Evolutionary conservation across 345 rosid genomes (phyloP), one percentile per base, ranked within the genome.

Genomic region (Brassica carinata): DNA sequence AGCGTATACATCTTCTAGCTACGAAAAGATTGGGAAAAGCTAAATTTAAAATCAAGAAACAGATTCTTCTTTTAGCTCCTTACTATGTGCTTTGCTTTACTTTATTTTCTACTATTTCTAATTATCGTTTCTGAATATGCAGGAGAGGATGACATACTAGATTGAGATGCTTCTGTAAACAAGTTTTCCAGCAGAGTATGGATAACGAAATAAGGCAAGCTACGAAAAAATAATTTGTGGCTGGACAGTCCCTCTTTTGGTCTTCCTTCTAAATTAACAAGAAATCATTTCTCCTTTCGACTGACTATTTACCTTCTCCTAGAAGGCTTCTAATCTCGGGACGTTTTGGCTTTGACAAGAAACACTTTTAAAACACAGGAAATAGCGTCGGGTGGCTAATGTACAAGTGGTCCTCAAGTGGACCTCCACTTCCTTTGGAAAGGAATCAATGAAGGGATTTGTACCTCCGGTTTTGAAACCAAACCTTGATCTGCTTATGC

Each of bases 401-500:
- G 31, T 8, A 59, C 7, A 67, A 23, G 81, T 36, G 67, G 53
- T 55, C 26, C 26, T 23, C 26, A 23, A 23, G 26, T 23, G 26
- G 26, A 23, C 67, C 62, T 79, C 64, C 18, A 18, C 19, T 10
- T 27, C 57, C 6, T 14, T 53, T 53, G 72, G 29, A 59, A 15
- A 77, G 6, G 62, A 69, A 40, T 1, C 26, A 27, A 27, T 3
- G 4, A 48, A 7, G 23, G 29, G 30, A 67, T 0, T 1, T 7
- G 15, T 83, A 92, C 99, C 99, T 93, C 76, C 99, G 94, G 67
- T 96, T 96, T 72, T 96, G 99, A 74, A 96, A 96, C 99, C 99
- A 96, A 77, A 96, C 98, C 87, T 96, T 96, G 93, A 96, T 96
- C 92, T 96, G 99, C 84, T 93, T 96, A 19, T 97, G 97, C 85